Base-by-base conservation (phyloP, 768 basidiomycete species). In the Termitomyces sp. region DNA sequence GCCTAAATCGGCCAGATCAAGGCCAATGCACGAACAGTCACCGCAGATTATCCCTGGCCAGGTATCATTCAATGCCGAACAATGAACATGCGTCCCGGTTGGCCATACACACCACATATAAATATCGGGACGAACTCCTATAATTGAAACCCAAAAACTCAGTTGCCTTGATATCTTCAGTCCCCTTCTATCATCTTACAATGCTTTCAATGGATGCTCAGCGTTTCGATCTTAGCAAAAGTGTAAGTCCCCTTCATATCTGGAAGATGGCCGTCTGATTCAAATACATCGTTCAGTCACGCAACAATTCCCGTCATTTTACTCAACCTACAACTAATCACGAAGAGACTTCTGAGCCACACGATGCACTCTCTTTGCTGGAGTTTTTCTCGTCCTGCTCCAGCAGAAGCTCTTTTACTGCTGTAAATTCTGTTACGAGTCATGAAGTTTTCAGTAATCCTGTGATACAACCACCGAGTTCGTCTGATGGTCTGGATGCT, bases 161-260 rank as follows among this genome's bases (percentile, higher is more conserved):
- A 42, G 22, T 53, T 58, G 30, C 36, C 22, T 47, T 34, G 13
- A 22, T 34, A 50, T 50, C 33, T 36, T 36, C 18, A 34, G 9
- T 46, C 43, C 52, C 49, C 37, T 30, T 49, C 50, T 45, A 39
- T 44, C 33, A n/a, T 55, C 47, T 43, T 40, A 56, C 55, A 37
- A 56, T 56, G 42, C 40, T 46, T 40, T 49, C 49, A 20, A 67
- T 75, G 68, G 68, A 69, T 53, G 56, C 70, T 53, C 72, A 74
- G 55, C 62, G 74, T 46, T 74, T 60, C 47, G 68, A 72, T 42
- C 61, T 57, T 5, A 63, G 57, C n/a, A 62, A 58, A 49, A 67
- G 57, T 32, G 72, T 70, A 56, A 44, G 56, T 27, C 16, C n/a
- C 44, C 16, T 7, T 47, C n/a, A 24, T 33, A 5, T 37, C 34